Conservation (phyloP, 805 yeast genomes). For the Saccharomycopsis schoenii region DNA sequence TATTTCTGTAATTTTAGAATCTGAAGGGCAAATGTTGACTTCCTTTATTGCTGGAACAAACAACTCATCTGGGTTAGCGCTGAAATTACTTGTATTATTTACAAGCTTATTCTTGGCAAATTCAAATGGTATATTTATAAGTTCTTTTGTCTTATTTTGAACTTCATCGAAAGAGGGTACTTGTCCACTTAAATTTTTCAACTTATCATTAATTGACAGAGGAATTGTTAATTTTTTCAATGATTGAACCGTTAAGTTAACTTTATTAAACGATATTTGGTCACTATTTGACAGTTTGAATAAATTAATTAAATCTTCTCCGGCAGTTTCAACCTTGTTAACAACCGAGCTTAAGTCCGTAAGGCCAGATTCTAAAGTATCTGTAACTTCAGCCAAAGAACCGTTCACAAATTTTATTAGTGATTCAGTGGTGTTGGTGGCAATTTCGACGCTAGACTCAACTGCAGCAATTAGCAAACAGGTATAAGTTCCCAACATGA, state of each 20-base stretch:
- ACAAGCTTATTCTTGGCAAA: constrained; percentile 23
- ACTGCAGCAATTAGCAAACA: constrained; percentile 71
- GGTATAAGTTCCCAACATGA: constrained; percentile 77
- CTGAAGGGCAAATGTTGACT: constrained; percentile 28
- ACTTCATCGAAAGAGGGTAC: constrained; percentile 62
- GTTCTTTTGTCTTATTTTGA: constrained; percentile 42
- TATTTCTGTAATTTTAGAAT: constrained; percentile 31
- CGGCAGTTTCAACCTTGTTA: constrained; percentile 43
- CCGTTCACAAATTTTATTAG: constrained; percentile 52
- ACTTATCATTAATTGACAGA: constrained; percentile 44
- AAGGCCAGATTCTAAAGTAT: constrained; percentile 58
- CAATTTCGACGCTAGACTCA: constrained; percentile 61
- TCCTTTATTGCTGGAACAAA: constrained; percentile 30
- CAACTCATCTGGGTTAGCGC: constrained; percentile 21
- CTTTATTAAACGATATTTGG: constrained; percentile 31
- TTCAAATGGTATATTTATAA: constrained; percentile 54
- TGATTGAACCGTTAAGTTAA: constrained; percentile 48
- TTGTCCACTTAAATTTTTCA: constrained; percentile 39
- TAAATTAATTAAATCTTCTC: constrained; percentile 42
- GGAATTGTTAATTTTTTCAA: constrained; percentile 59
- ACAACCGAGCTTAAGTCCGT: constrained; percentile 47
- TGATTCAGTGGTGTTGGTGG: constrained; percentile 61
- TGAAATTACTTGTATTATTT: constrained; percentile 21
- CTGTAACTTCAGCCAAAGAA: constrained; percentile 44
- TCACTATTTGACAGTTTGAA: constrained; percentile 38